Conservation (phyloP, 2,329 filamentous ascomycete species). For the Ilyonectria destructans region DNA sequence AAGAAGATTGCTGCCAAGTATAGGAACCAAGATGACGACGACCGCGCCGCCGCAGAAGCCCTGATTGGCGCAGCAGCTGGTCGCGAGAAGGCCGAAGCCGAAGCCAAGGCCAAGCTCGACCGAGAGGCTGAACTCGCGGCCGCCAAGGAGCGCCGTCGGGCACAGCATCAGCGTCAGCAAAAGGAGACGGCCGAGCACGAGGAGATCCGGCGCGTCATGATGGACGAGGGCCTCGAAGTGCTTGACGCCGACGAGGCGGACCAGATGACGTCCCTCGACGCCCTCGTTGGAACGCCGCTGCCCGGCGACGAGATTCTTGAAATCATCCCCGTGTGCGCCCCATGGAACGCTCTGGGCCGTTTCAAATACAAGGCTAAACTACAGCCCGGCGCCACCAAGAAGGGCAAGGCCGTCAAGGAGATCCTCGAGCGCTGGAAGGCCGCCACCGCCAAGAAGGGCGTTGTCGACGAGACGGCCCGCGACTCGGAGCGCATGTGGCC, state of each 20-base stretch:
- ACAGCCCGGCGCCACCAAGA: slow-evolving; percentile 91
- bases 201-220: slow-evolving; percentile 74
- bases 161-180: slow-evolving; percentile 85
- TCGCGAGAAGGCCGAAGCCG: slow-evolving; percentile 78
- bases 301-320: slow-evolving; percentile 88
- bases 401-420: slow-evolving; percentile 94
- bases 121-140: slow-evolving; percentile 77
- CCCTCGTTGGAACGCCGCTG: slow-evolving; percentile 83
- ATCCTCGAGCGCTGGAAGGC: slow-evolving; percentile 86
- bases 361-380: slow-evolving; percentile 97
- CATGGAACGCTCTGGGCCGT: slow-evolving; percentile 74
- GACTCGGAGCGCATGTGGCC: slow-evolving; percentile 88
- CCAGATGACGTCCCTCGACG: slow-evolving; percentile 73
- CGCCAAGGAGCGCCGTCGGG: slow-evolving; percentile 81
- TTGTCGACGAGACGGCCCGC: slow-evolving; percentile 72
- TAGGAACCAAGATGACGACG: slow-evolving; percentile 94
- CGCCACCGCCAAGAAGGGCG: slow-evolving; percentile 72
- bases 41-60: slow-evolving; percentile 85
- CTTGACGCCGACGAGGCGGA: slow-evolving; percentile 74
- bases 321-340: slow-evolving; percentile 75
- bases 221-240: slow-evolving; percentile 72
- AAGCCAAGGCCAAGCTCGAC: slow-evolving; percentile 79
- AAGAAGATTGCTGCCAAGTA: slow-evolving; percentile 94
- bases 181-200: slow-evolving; percentile 85
- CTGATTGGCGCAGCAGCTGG: slow-evolving; percentile 86